Evolutionary conservation across 441 rosid species (phyloP).

Genomic region (Croton setiger): DNA sequence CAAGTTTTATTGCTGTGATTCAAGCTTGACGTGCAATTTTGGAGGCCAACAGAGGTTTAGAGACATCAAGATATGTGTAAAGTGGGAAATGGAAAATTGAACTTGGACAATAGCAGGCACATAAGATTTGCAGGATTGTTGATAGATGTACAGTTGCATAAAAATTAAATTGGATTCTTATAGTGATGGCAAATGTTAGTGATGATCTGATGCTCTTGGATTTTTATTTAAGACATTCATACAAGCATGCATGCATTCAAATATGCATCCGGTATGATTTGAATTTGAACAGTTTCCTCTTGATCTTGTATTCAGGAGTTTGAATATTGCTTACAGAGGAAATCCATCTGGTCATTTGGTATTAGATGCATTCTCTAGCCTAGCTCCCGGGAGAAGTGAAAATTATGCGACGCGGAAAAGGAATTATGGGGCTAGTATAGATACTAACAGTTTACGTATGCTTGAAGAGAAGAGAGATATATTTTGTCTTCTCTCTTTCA

Average conservation of each 20-base stretch:
- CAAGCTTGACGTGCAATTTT: background rate
- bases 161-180: background rate
- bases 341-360: constrained; percentile 39
- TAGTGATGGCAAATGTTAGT: background rate
- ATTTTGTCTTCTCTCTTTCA: constrained; percentile 84
- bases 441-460: constrained; percentile 68
- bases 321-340: constrained; percentile 33
- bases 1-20: background rate
- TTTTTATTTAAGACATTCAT: background rate
- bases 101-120: background rate
- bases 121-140: background rate
- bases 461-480: constrained; percentile 91
- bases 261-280: constrained; percentile 12
- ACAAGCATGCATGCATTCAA: background rate
- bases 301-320: constrained; percentile 6
- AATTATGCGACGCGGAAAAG: constrained; percentile 48
- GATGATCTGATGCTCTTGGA: background rate
- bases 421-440: constrained; percentile 65
- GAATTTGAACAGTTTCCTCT: constrained; percentile 27
- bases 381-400: constrained; percentile 44
- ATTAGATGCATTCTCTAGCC: constrained; percentile 45
- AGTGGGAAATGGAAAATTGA: background rate
- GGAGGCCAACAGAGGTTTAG: background rate
- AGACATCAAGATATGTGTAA: background rate
- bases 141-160: background rate